Percentiles rank a stretch among this genome's conserved stretches.
phyloP scores from a whole-genome alignment of 2,329 filamentous ascomycete genomes.

The Nothomitra cinnamomea region DNA sequence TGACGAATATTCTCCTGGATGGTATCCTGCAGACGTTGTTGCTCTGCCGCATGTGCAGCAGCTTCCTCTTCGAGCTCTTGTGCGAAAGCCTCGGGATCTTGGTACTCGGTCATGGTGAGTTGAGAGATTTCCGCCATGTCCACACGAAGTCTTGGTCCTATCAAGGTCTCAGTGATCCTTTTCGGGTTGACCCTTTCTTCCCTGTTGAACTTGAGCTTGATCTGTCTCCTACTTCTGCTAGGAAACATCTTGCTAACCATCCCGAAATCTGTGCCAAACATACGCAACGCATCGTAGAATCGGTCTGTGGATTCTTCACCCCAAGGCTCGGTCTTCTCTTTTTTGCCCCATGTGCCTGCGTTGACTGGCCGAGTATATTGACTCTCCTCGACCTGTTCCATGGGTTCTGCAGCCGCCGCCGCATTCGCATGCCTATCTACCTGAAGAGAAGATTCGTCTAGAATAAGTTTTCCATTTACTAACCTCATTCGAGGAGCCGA shows the following conservation, averaged over 20 bases:
- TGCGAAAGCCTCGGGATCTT: slow-evolving; percentile 30
- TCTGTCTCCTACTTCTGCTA: slow-evolving; percentile 49
- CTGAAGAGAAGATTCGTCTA: slow-evolving; percentile 49
- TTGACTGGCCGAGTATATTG: slow-evolving; percentile 60
- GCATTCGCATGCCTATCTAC: slow-evolving; percentile 53
- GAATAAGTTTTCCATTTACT: slow-evolving; percentile 54
- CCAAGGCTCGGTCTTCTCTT: slow-evolving; percentile 51
- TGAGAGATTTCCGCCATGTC: slow-evolving; percentile 43
- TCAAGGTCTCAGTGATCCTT: slow-evolving; percentile 46
- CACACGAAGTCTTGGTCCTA: slow-evolving; percentile 41
- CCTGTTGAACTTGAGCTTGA: slow-evolving; percentile 70
- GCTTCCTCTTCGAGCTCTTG: slow-evolving; percentile 29
- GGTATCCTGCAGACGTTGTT: slow-evolving; percentile 29
- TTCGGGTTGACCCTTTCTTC: slow-evolving; percentile 53
- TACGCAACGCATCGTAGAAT: slow-evolving; percentile 58
- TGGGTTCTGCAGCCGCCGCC: slow-evolving; percentile 32
- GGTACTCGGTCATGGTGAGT: slow-evolving; percentile 35
- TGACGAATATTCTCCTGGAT: slow-evolving; percentile 2
- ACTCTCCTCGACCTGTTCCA: slow-evolving; percentile 56
- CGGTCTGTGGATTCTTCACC: slow-evolving; percentile 50
- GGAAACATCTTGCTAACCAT: slow-evolving; percentile 65
- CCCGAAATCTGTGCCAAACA: slow-evolving; percentile 71
- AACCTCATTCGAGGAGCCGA: slow-evolving; percentile 41
- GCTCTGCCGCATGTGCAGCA: slow-evolving; percentile 27
- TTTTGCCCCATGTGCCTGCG: slow-evolving; percentile 49